Base-by-base conservation (phyloP, 2,329 filamentous ascomycete genomes). In the Cadophora malorum region DNA sequence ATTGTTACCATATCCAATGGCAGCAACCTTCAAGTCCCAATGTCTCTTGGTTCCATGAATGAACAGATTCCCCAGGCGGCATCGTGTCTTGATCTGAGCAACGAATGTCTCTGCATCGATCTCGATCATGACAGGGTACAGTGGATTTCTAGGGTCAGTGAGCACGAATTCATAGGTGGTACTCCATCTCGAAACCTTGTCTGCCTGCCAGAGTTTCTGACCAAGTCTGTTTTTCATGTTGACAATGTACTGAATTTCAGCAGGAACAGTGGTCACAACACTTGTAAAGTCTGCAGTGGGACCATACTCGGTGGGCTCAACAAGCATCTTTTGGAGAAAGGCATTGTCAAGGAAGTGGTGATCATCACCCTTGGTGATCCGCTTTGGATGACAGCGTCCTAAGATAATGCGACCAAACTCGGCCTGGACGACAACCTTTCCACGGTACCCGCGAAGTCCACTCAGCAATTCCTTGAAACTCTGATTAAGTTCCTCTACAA, bases 11-110 rank as follows among this genome's bases (percentile, higher is more conserved):
- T 63, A 61, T 8, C 75, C 74, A 21, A 59, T 67, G 7, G 70
- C 74, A 35, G 50, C 49, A 19, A 78, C 66, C 21, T 68, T 66
- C n/a, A 73, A 72, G 65, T 79, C 77, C 76, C 76, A 78, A 10
- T 72, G 67, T 58, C 76, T 67, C 67, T 69, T 73, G 8, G 71
- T 72, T 33, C 77, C 75, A 67, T 79, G 76, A 7, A 77, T 63
- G 64, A 73, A 73, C 7, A 77, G 67, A 12, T 49, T 58, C 2
- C 75, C 76, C 23, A 75, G 67, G 0, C 68, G 58, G 12, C 53
- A 67, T 16, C 45, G 52, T 10, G 61, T 66, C 53, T 71, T 71
- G 21, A 75, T 64, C 14, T 65, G 56, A 1, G 68, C 60, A 3
- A 45, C 45, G 52, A 76, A 76, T 3, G 62, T 76, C 61, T 78